These are phyloP conservation scores for Neofusicoccum sp. DNA, from an alignment of 2,329 filamentous ascomycete species.

Conservation along the genomic window DNA sequence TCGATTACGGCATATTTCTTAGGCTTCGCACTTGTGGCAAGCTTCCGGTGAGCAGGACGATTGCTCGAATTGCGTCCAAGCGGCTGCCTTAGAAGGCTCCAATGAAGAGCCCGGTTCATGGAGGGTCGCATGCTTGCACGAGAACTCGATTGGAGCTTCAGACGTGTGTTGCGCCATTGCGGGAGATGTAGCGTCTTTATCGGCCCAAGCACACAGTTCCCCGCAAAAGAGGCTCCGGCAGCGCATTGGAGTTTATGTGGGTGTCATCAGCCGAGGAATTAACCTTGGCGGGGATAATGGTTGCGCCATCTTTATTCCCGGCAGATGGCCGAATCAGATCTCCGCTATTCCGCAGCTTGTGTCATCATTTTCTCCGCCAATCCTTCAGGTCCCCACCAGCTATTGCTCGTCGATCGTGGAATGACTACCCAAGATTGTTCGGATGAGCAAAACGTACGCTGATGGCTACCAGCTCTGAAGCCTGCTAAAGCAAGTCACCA, in stretches of 20 bases:
- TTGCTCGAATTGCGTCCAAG: background rate
- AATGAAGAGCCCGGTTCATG: no score
- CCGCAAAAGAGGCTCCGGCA: conserved; percentile 5
- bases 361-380: background rate
- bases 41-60: background rate
- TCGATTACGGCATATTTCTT: conserved; percentile 27
- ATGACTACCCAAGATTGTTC: no score
- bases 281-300: background rate
- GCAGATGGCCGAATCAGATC: conserved; percentile 1
- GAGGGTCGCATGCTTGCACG: no score
- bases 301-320: conserved; percentile 1
- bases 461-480: no score
- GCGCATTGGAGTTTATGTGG: background rate
- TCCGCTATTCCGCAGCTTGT: background rate
- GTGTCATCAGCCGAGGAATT: background rate
- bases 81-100: no score
- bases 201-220: no score
- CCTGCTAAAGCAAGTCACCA: no score
- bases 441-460: no score
- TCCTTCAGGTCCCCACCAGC: background rate
- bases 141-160: no score
- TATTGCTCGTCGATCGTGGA: no score
- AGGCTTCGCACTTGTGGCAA: background rate
- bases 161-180: no score
- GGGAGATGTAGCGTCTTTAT: background rate